Conservation (phyloP, 768 basidiomycete species). For the Coprinopsis marcescibilis region DNA sequence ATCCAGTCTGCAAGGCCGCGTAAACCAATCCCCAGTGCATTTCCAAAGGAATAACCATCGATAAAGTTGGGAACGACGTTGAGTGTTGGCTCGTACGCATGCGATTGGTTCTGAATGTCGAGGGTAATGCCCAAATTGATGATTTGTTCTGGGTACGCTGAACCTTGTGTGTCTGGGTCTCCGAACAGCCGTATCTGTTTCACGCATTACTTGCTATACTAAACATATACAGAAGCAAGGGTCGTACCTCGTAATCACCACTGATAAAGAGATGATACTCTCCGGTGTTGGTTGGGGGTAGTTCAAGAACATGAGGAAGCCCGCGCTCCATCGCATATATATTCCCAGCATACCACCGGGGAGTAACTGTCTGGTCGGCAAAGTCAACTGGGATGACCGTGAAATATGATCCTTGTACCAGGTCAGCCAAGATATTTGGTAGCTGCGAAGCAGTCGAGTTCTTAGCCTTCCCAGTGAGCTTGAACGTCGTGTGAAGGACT, state of each 20-base stretch:
- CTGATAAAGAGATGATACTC: constrained; percentile 68
- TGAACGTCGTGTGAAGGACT: constrained; percentile 60
- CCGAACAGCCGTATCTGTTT: constrained; percentile 77
- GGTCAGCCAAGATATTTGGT: constrained; percentile 52
- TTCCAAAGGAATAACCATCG: constrained; percentile 70
- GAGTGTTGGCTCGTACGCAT: constrained; percentile 43
- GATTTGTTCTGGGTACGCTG: constrained; percentile 47
- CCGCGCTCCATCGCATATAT: constrained; percentile 66
- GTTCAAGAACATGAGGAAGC: constrained; percentile 40
- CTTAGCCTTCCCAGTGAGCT: constrained; percentile 33
- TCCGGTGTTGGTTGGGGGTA: constrained; percentile 42
- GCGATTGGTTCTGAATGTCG: constrained; percentile 22
- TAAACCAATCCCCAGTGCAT: constrained; percentile 60
- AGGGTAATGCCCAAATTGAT: constrained; percentile 46
- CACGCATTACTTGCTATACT: constrained; percentile 4
- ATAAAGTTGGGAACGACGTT: constrained; percentile 65
- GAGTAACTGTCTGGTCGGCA: constrained; percentile 18
- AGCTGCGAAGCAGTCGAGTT: constrained; percentile 5
- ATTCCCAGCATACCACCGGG: constrained; percentile 78
- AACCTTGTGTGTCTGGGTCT: constrained; percentile 46
- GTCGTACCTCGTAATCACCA: constrained; percentile 73
- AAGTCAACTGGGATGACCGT: constrained; percentile 47
- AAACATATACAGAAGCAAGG: constrained; percentile 3
- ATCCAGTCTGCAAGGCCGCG: constrained; percentile 51
- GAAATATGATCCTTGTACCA: constrained; percentile 74